Base-by-base conservation (phyloP, 2,329 filamentous ascomycete genomes). In the Metarhizium humberi region DNA sequence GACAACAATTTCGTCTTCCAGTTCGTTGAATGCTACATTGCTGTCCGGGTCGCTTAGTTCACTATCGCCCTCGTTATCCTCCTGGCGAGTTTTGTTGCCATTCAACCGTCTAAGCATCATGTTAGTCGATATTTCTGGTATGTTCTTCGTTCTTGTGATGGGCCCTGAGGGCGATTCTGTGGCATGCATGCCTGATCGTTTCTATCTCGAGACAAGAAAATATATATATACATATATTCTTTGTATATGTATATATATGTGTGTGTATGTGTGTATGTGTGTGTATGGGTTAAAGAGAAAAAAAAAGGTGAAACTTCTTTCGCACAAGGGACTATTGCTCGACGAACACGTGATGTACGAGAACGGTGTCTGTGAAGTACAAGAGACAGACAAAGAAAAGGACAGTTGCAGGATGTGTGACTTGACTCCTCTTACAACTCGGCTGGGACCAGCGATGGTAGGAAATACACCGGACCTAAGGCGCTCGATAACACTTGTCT, bases 1-100 rank as follows among this genome's bases (percentile, higher is more conserved):
- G 6, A 81, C 78, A 7, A 81, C 70, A 50, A 81, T 81, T 62
- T 81, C 78, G 61, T 81, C 78, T 54, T 77, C 73, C 2, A 76
- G 72, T 25, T 73, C 67, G 59, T 71, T 66, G 45, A 71, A 61
- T n/a, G 57, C 66, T 47, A 67, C 62, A 56, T 62, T 69, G 60
- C 68, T 71, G 25, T 62, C 65, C 6, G 69, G 69, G 32, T 72
- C 70, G 53, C 75, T 79, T 14, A 80, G 68, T 29, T 77, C 76
- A 58, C 70, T 72, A 40, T 71, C 68, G 43, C 63, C 66, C 18
- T 75, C 71, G 40, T 68, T 72, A 6, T 74, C 70, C 29, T 73
- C 71, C 40, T 73, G 65, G 1, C 61, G 55, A 46, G 61, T 64
- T 36, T 56, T 66, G 51, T 61, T 61, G 38, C 67, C 66, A 61